Percentiles rank a stretch among this genome's conserved stretches.
phyloP scores from a whole-genome alignment of 2,329 filamentous ascomycete species.

The Curvularia lunata region DNA sequence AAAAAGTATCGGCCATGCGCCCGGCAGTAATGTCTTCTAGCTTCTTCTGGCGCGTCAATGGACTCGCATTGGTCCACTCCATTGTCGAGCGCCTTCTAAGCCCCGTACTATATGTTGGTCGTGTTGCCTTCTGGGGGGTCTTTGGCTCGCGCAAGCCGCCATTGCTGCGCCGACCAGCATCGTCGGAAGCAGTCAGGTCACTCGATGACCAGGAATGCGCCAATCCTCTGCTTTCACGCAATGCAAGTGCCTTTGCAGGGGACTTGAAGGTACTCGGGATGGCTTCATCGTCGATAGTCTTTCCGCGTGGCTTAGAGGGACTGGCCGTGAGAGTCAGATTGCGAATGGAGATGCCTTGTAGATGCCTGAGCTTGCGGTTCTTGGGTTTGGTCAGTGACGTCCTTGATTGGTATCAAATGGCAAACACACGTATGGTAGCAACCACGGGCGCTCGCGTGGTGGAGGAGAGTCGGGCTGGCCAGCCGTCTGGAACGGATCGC shows the following conservation, averaged over 20 bases:
- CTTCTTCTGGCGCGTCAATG: slow-evolving; percentile 71
- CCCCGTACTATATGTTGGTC: slow-evolving; percentile 48
- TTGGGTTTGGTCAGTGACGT: slow-evolving; percentile 45
- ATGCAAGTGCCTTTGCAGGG: slow-evolving; percentile 68
- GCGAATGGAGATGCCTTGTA: slow-evolving; percentile 84
- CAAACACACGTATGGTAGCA: slow-evolving; percentile 46
- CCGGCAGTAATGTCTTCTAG: slow-evolving; percentile 74
- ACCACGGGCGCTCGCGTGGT: slow-evolving; percentile 47
- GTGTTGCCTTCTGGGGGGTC: slow-evolving; percentile 24
- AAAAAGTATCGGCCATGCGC: slow-evolving; percentile 85
- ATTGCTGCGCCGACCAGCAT: slow-evolving; percentile 29
- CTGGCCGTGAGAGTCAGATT: slow-evolving; percentile 74
- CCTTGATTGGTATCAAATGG: background rate
- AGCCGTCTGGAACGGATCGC: slow-evolving; percentile 17
- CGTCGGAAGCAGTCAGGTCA: slow-evolving; percentile 53
- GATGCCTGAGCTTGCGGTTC: slow-evolving; percentile 87
- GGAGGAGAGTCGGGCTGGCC: slow-evolving; percentile 23
- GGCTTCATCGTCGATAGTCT: slow-evolving; percentile 78
- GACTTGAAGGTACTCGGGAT: slow-evolving; percentile 70
- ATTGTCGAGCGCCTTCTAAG: slow-evolving; percentile 64
- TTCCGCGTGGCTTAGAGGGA: slow-evolving; percentile 57
- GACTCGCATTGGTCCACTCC: slow-evolving; percentile 67
- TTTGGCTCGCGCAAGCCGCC: slow-evolving; percentile 29
- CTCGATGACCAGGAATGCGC: slow-evolving; percentile 66
- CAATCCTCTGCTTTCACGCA: slow-evolving; percentile 57